Conservation (phyloP, 441 rosid genomes). For the Mallotus japonicus region DNA sequence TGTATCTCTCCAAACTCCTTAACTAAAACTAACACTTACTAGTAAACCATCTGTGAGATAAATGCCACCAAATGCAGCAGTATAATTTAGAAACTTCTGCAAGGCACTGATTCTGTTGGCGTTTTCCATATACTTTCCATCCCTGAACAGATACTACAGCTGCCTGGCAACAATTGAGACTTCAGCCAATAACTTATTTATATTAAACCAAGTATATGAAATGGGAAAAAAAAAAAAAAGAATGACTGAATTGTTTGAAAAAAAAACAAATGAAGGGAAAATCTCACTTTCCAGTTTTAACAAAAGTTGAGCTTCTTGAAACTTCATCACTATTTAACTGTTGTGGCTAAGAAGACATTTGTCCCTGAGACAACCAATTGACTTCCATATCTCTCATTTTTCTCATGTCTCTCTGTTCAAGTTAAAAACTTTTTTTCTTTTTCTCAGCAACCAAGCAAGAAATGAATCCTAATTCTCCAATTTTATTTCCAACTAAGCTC, state of each 20-base stretch:
- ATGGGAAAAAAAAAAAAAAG: constrained; percentile 6
- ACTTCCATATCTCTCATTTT: background rate
- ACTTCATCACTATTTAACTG: constrained; percentile 8
- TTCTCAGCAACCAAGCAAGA: constrained; percentile 6
- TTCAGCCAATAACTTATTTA: constrained; percentile 22
- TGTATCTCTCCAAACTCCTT: constrained; percentile 21
- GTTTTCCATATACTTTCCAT: background rate
- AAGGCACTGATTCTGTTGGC: constrained; percentile 14
- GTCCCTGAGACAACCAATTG: background rate
- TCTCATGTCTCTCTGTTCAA: background rate
- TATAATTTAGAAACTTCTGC: constrained; percentile 23
- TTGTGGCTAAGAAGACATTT: background rate
- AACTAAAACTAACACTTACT: constrained; percentile 20
- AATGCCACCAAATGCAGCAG: constrained; percentile 29
- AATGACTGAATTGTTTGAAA: background rate
- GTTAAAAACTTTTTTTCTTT: background rate
- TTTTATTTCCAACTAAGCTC: too few relatives aligned
- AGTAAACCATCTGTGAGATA: constrained; percentile 18
- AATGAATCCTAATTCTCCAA: background rate
- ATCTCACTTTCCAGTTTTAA: constrained; percentile 5
- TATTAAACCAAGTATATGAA: constrained; percentile 6
- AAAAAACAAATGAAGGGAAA: background rate
- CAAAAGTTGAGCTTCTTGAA: constrained; percentile 11
- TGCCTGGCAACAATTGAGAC: constrained; percentile 32
- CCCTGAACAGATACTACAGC: background rate